Conservation (phyloP, 176 grass and related monocot genomes). For the Rhynchospora pubera region DNA sequence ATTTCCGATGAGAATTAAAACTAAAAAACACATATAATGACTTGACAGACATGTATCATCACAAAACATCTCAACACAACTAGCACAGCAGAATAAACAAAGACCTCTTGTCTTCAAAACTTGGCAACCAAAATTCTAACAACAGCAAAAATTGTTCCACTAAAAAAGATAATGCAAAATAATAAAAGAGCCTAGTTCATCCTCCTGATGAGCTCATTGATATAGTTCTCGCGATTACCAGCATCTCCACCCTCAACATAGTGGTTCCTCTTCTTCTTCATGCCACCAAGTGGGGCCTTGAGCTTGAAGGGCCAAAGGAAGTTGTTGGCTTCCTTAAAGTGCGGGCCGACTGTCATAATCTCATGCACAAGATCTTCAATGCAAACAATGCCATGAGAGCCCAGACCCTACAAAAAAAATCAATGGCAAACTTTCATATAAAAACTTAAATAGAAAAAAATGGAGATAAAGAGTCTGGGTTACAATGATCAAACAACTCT, state of each 20-base stretch:
- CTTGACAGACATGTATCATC: not conserved
- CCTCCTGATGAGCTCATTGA: constrained; percentile 82
- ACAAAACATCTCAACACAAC: not conserved
- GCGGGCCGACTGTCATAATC: constrained; percentile 73
- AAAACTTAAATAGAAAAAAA: not conserved
- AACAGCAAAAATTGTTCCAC: not conserved
- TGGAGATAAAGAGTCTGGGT: too few relatives aligned
- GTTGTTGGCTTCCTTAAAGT: constrained; percentile 94
- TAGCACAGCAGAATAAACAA: not conserved
- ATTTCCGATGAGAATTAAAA: not conserved
- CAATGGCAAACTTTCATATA: not conserved
- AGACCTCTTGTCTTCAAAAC: not conserved
- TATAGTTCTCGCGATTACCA: constrained; percentile 81
- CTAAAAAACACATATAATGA: not conserved
- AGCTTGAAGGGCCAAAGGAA: constrained; percentile 94
- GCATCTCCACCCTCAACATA: constrained; percentile 94
- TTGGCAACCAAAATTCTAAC: constrained; percentile 2
- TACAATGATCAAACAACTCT: not conserved
- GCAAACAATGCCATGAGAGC: constrained; percentile 57
- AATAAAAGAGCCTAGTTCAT: constrained; percentile 53
- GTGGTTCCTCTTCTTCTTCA: constrained; percentile 90
- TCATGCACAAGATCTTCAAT: constrained; percentile 93
- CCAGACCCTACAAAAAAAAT: constrained; percentile 42
- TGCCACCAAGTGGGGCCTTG: constrained; percentile 57
- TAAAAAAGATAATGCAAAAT: not conserved